A percentile compares a stretch with the other conserved stretches of the same genome.
Evolutionary conservation across 495 filamentous ascomycete species (phyloP).

Genomic region (Platismatia glauca): DNA sequence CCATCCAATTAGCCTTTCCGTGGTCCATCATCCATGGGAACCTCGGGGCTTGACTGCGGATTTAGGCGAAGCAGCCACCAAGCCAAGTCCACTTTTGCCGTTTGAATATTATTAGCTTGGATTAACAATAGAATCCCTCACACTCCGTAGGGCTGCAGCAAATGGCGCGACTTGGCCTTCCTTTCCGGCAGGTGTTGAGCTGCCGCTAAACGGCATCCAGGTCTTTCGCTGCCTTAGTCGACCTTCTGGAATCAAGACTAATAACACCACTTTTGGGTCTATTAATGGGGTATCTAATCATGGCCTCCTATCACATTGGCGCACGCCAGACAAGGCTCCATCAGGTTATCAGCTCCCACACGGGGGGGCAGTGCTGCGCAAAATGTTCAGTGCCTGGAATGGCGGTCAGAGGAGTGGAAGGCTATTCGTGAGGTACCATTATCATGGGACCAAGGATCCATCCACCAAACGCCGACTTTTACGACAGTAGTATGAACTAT

Average conservation of each 20-base stretch:
- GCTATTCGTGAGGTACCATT: constrained; percentile 13
- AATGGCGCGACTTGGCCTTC: neutral
- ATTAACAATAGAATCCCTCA: constrained; percentile 19
- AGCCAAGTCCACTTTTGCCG: constrained; percentile 2
- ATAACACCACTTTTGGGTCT: neutral
- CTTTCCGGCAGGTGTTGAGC: neutral
- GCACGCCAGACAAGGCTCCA: neutral
- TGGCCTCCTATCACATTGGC: neutral
- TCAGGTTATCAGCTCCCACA: constrained; percentile 3
- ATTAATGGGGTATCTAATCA: constrained; percentile 19
- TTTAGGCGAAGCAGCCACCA: constrained; percentile 8
- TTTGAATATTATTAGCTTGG: constrained; percentile 6
- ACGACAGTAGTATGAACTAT: too few species aligned
- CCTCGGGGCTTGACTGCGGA: constrained; percentile 12
- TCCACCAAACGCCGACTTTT: neutral
- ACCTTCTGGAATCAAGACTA: neutral
- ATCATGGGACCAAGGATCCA: constrained; percentile 16
- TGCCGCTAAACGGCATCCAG: neutral
- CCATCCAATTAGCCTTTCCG: neutral
- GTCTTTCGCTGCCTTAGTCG: neutral
- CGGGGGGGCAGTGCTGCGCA: constrained; percentile 12
- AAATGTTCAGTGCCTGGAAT: constrained; percentile 12
- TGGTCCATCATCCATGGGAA: neutral
- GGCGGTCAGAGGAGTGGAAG: constrained; percentile 17
- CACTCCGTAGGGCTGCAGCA: constrained; percentile 11